phyloP scores from a whole-genome alignment of 2,329 filamentous ascomycete species.

The Talaromyces sp. region DNA sequence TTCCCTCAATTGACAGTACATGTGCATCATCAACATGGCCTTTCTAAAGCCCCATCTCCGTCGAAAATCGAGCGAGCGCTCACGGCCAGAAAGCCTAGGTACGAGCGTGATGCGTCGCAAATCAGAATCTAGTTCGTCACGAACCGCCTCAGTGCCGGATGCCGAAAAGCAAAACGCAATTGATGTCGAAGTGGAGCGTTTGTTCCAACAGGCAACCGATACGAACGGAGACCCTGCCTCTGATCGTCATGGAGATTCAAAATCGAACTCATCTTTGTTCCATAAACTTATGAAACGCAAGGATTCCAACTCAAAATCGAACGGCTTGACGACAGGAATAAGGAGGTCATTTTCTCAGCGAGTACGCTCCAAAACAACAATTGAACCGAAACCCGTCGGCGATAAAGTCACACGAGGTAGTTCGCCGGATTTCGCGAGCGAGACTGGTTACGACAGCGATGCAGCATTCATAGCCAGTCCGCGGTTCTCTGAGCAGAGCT shows the following conservation, averaged over 20 bases:
- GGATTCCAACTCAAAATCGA: background rate
- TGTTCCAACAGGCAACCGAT: slow-evolving; percentile 16
- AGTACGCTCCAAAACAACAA: background rate
- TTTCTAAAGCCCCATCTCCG: slow-evolving; percentile 16
- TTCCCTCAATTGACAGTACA: slow-evolving; percentile 22
- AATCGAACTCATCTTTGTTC: slow-evolving; percentile 2
- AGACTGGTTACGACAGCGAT: slow-evolving; percentile 44
- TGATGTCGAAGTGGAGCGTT: slow-evolving; percentile 3
- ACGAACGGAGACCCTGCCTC: background rate
- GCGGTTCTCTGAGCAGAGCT: slow-evolving; percentile 25
- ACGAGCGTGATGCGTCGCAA: background rate
- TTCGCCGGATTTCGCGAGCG: slow-evolving; percentile 35
- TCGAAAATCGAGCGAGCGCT: slow-evolving; percentile 12
- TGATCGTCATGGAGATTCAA: background rate
- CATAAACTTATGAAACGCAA: slow-evolving; percentile 13
- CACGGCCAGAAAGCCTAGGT: background rate
- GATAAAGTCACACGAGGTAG: background rate
- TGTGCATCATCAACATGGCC: slow-evolving; percentile 12
- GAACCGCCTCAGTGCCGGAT: background rate
- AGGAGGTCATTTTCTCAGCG: slow-evolving; percentile 12
- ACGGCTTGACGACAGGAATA: background rate
- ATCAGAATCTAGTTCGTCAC: slow-evolving; percentile 8
- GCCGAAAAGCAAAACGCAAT: background rate
- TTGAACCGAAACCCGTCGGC: background rate
- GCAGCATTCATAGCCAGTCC: slow-evolving; percentile 41